Evolutionary conservation across 2,329 filamentous ascomycete genomes (phyloP), one percentile per base, ranked within the genome.

Genomic region (Apiospora arundinis): DNA sequence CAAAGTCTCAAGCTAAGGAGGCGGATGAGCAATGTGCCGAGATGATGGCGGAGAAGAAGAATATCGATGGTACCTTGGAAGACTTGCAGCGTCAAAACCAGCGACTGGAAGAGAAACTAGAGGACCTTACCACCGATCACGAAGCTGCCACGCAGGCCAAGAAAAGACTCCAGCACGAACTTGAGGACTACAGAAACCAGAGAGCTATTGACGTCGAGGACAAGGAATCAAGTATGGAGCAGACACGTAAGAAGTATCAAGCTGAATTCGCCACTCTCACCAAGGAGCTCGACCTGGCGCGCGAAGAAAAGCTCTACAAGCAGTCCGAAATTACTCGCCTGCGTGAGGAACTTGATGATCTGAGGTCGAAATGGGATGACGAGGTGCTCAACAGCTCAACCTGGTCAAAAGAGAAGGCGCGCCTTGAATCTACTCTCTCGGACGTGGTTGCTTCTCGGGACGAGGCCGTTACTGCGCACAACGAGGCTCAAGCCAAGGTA

Each of bases 181-280:
- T 99, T 2, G 95, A 98, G 82, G 95, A 99, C 82, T 99, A 98
- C 85, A 91, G 96, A 72, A 97, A 92, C 79, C 95, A 98, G 82
- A 91, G 95, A 66, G 95, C 95, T 71, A 97, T 97, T 82, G 96
- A 98, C 77, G 93, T 98, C 70, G 96, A 98, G 82, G 95, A 99
- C 82, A 98, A 96, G 81, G 95, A 98, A 82, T 92, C 92, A 12
- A 96, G 93, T 75, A 93, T 98, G 90, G 96, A 99, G 83, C 95
- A 98, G 82, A 98, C 95, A 60, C 91, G 95, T 78, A 96, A 95
- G 87, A 99, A 98, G 86, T 99, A 98, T 80, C 96, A 98, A 80
- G 89, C 92, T 56, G 95, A 99, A 81, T 94, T 98, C 80, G 92
- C 94, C 21, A 93, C 93, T 4, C 86, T 98, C 67, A 96, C 93